A percentile compares a stretch with the other conserved stretches of the same genome.
These are phyloP conservation scores for Tuber aestivum DNA, from an alignment of 495 filamentous ascomycete species.

Conservation along the genomic window DNA sequence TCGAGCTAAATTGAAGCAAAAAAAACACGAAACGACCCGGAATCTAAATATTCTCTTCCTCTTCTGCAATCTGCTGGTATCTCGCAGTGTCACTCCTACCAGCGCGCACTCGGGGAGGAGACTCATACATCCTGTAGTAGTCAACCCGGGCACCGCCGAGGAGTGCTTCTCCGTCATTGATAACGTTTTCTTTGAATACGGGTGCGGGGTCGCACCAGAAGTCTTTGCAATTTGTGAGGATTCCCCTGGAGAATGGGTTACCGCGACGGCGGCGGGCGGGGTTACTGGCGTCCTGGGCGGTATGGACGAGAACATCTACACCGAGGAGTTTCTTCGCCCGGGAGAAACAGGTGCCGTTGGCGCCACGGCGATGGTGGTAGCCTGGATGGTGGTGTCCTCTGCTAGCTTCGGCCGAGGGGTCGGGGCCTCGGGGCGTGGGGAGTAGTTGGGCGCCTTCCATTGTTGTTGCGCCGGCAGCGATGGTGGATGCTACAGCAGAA, in stretches of 20 bases:
- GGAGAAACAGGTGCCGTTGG: constrained; percentile 56
- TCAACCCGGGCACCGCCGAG: constrained; percentile 74
- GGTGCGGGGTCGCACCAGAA: constrained; percentile 92
- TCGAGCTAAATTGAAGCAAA: neutral
- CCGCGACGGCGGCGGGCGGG: constrained; percentile 49
- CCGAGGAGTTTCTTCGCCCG: constrained; percentile 81
- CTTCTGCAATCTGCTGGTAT: constrained; percentile 29
- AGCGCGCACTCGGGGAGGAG: constrained; percentile 57
- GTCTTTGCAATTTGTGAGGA: constrained; percentile 82
- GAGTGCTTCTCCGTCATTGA: constrained; percentile 65
- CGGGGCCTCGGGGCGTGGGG: constrained; percentile 43
- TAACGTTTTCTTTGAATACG: constrained; percentile 58
- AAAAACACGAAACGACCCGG: neutral
- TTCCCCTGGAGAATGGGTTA: constrained; percentile 80
- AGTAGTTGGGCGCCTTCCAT: constrained; percentile 64
- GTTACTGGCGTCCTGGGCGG: constrained; percentile 60
- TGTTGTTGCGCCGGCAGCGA: constrained; percentile 65
- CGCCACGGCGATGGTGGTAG: constrained; percentile 34
- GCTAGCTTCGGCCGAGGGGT: constrained; percentile 45
- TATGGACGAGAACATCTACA: constrained; percentile 83
- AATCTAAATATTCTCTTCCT: constrained; percentile 26
- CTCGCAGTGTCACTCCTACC: constrained; percentile 22
- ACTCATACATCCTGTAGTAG: constrained; percentile 85
- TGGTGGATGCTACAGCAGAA: constrained; percentile 66
- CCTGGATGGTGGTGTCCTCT: constrained; percentile 44